A percentile compares a stretch with the other conserved stretches of the same genome.
phyloP scores from a whole-genome alignment of 768 basidiomycete species.

The Mycena belliarum region DNA sequence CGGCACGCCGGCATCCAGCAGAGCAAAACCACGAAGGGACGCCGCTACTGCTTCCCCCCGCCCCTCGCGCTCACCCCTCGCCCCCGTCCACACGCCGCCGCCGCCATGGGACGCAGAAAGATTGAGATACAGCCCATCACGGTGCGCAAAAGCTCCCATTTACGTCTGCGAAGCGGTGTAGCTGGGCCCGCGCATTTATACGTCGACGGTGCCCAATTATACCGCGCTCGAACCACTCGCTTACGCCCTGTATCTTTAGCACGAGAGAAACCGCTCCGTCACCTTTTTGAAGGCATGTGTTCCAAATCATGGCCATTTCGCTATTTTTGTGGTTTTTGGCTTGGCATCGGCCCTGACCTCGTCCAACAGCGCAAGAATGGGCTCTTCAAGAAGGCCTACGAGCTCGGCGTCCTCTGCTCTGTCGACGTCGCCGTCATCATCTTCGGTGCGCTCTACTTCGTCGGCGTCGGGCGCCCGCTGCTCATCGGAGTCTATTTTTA shows the following conservation, averaged over 20 bases:
- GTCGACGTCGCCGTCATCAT: constrained; percentile 89
- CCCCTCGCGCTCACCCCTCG: not conserved
- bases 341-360: constrained; percentile 39
- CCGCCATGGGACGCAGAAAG: constrained; percentile 70
- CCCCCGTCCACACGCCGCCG: not conserved
- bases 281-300: constrained; percentile 77
- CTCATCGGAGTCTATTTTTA: constrained; percentile 45
- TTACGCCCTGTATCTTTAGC: constrained; percentile 55
- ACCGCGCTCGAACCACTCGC: constrained; percentile 28
- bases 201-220: constrained; percentile 29
- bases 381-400: constrained; percentile 89
- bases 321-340: constrained; percentile 66
- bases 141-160: constrained; percentile 40
- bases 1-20: constrained; percentile 12
- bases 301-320: constrained; percentile 31
- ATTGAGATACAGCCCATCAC: constrained; percentile 83
- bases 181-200: constrained; percentile 10
- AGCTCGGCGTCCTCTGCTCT: constrained; percentile 87
- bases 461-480: not conserved
- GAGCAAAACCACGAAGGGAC: constrained; percentile 10
- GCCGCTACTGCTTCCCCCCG: not conserved
- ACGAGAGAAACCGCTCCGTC: constrained; percentile 89
- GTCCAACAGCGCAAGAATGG: constrained; percentile 77
- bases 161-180: constrained; percentile 19
- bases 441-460: constrained; percentile 45